A percentile compares a stretch with the other conserved stretches of the same genome.
Evolutionary conservation across 768 basidiomycete genomes (phyloP).

Genomic region (Mycena metata): DNA sequence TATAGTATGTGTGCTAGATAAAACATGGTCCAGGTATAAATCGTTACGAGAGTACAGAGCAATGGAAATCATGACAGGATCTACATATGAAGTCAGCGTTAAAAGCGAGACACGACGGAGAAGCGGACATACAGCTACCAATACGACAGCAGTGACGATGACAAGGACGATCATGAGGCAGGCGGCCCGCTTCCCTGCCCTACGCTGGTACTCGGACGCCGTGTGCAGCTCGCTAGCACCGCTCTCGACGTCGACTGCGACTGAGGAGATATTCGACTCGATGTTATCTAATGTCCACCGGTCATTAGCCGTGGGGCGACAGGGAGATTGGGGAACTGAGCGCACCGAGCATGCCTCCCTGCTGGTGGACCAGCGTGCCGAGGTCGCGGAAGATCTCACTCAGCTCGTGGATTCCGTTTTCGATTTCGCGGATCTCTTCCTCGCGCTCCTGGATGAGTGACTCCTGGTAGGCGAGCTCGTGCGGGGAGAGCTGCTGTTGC

Average conservation of each 20-base stretch:
- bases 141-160: constrained; percentile 88
- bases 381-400: constrained; percentile 97
- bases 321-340: constrained; percentile 25
- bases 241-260: constrained; percentile 50
- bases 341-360: constrained; percentile 94
- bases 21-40: constrained; percentile 41
- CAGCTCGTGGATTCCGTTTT: constrained; percentile 95
- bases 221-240: constrained; percentile 90
- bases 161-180: constrained; percentile 92
- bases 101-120: neutral
- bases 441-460: constrained; percentile 95
- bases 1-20: constrained; percentile 1
- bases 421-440: constrained; percentile 94
- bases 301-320: neutral
- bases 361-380: constrained; percentile 93
- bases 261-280: neutral
- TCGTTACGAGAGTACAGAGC: constrained; percentile 43
- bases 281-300: neutral
- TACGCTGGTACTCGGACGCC: constrained; percentile 94
- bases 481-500: constrained; percentile 84
- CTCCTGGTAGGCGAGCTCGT: constrained; percentile 96
- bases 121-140: constrained; percentile 83
- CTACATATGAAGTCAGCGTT: constrained; percentile 8
- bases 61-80: constrained; percentile 50
- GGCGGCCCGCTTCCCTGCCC: constrained; percentile 89